Percentiles rank a stretch among this genome's conserved stretches.
Evolutionary conservation across 352 stramenopile genomes (phyloP).

Genomic region (Salisapilia sapeloensis): DNA sequence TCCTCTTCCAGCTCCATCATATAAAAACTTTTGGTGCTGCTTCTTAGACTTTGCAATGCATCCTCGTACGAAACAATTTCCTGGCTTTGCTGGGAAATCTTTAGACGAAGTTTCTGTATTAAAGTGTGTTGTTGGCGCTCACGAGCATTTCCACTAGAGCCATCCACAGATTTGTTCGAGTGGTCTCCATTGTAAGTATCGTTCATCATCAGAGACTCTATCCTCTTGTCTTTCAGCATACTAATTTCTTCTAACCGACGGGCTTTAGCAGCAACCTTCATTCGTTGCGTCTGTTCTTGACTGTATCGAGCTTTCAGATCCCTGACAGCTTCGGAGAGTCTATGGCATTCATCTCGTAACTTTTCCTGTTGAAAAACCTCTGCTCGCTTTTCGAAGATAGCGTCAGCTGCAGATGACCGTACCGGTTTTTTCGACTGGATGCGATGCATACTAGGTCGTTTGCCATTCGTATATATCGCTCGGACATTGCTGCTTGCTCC

Average conservation of each 20-base stretch:
- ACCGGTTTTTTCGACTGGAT: too few relatives aligned
- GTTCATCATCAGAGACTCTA: conserved; percentile 29
- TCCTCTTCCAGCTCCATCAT: conserved; percentile 47
- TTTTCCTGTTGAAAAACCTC: conserved; percentile 34
- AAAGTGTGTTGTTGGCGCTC: conserved; percentile 27
- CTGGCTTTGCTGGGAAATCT: conserved; percentile 32
- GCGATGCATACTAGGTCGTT: too few relatives aligned
- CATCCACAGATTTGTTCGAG: too few relatives aligned
- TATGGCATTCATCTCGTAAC: conserved; percentile 42
- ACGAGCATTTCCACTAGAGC: too few relatives aligned
- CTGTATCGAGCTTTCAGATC: conserved; percentile 26
- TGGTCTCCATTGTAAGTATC: conserved; percentile 10
- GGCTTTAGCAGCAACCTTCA: conserved; percentile 26
- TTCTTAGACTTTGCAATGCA: conserved; percentile 31
- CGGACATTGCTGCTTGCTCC: too few relatives aligned
- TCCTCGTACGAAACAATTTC: conserved; percentile 35
- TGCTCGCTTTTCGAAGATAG: conserved; percentile 14
- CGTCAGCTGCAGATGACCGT: conserved; percentile 6
- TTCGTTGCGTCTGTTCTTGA: conserved; percentile 24
- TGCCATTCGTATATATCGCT: too few relatives aligned
- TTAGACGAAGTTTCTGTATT: conserved; percentile 29
- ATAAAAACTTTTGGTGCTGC: conserved; percentile 23
- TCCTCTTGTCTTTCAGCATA: conserved; percentile 48
- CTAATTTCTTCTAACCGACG: conserved; percentile 45
- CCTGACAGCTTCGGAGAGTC: conserved; percentile 26